Evolutionary conservation across 169 alveolate genomes (phyloP), one percentile per base, ranked within the genome.

Genomic region (Toxoplasma gondii): DNA sequence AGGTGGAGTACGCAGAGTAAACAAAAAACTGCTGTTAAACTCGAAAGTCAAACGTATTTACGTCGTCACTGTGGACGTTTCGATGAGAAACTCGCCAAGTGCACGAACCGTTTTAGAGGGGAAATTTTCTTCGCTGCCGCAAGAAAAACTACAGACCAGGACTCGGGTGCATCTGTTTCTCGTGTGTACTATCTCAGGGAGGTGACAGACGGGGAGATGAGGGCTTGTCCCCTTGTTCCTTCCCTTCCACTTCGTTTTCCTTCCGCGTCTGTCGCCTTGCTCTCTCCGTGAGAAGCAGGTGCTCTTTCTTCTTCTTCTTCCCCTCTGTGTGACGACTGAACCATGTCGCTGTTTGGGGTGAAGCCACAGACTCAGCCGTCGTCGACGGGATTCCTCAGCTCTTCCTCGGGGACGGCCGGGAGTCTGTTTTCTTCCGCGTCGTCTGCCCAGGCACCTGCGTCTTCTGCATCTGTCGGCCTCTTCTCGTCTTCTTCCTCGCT

Each of bases 291-390:
- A 16, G 84, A n/a, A 7, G 84, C 17, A 44, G 39, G 43, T 0
- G 45, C 17, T 22, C 39, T n/a, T 36, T 31, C 2, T n/a, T 19
- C 27, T 17, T n/a, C 9, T 36, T n/a, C 12, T 22, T 31, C 44
- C n/a, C 1, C n/a, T n/a, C 41, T 10, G 27, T 19, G 84, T 74
- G 45, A 36, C 4, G 31, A 69, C 19, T 31, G 12, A 9, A 36
- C 2, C 1, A 74, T 64, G 74, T 64, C 74, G 7, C 74, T 64
- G 74, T 64, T 64, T 64, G 74, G 74, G 74, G 74, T 31, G 74
- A 78, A 78, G 45, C 86, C 86, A 45, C 86, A 78, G 86, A 45
- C 86, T 16, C 86, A 78, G 86, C 44, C 39, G 86, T 16, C 86
- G 86, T 12, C 45, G 44, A n/a, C 39, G 9, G 74, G 74, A 16